Conservation (phyloP, 305 asterid genomes). For the Withania somnifera region DNA sequence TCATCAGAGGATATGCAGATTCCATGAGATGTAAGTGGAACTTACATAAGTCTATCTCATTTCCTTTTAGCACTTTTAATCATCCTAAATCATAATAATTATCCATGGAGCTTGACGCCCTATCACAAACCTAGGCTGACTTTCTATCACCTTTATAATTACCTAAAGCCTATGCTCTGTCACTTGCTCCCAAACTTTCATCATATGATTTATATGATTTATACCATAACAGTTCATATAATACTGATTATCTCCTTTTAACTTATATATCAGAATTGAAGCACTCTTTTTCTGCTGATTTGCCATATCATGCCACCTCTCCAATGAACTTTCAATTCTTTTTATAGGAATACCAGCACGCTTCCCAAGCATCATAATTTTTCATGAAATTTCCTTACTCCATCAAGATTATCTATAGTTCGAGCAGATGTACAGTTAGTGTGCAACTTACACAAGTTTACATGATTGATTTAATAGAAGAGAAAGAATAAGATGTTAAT, state of each 20-base stretch:
- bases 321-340: too few relatives aligned
- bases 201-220: neutral
- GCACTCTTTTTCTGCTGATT: neutral
- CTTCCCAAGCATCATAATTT: neutral
- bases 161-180: neutral
- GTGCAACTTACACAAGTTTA: too few relatives aligned
- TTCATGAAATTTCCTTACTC: too few relatives aligned
- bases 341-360: neutral
- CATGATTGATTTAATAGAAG: too few relatives aligned
- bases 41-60: neutral
- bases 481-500: too few relatives aligned
- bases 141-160: neutral
- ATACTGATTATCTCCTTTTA: neutral
- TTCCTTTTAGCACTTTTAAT: neutral
- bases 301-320: neutral
- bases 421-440: too few relatives aligned
- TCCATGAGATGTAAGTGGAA: neutral
- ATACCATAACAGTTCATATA: neutral
- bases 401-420: too few relatives aligned
- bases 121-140: neutral
- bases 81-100: neutral
- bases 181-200: too few relatives aligned
- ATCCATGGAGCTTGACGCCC: neutral
- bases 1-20: neutral
- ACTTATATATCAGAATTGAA: neutral